phyloP scores from a whole-genome alignment of 148 eudicot species.

The Heliamphora exappendiculata region DNA sequence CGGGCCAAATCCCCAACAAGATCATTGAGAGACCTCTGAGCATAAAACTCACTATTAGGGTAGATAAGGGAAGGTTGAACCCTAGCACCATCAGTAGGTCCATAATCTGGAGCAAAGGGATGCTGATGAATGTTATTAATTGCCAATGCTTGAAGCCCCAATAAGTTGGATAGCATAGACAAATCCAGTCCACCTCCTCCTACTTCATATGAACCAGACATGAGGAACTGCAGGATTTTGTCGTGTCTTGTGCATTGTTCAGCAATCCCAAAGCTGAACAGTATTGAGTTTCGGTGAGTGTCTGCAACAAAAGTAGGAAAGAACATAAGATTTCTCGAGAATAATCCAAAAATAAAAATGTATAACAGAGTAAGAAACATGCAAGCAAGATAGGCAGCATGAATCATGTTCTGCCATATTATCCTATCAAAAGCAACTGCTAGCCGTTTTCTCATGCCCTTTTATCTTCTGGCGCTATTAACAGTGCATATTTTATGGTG shows the following conservation, averaged over 20 bases:
- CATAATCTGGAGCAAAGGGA: conserved; percentile 20
- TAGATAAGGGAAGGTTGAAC: conserved; percentile 27
- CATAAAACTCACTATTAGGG: conserved; percentile 29
- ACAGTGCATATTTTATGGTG: neutral
- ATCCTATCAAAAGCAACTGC: neutral
- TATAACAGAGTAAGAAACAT: neutral
- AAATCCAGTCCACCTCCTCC: conserved; percentile 35
- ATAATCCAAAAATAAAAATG: neutral
- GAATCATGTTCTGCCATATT: neutral
- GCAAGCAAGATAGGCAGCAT: neutral
- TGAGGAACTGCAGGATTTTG: conserved; percentile 38
- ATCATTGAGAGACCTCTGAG: conserved; percentile 26
- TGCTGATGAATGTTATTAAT: conserved; percentile 25
- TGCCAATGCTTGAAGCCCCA: conserved; percentile 30
- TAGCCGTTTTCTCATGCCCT: neutral
- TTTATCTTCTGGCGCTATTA: neutral
- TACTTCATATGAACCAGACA: conserved; percentile 36
- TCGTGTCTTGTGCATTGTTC: conserved; percentile 38
- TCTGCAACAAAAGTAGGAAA: conserved; percentile 36
- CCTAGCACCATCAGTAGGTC: conserved; percentile 7
- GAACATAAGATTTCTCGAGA: neutral
- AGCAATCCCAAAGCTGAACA: conserved; percentile 43
- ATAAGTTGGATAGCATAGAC: conserved; percentile 31
- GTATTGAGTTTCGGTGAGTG: conserved; percentile 24
- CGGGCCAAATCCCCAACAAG: conserved; percentile 24